Evolutionary conservation across 2,329 filamentous ascomycete species (phyloP), one percentile per base, ranked within the genome.

Genomic region (Huntiella bhutanensis): DNA sequence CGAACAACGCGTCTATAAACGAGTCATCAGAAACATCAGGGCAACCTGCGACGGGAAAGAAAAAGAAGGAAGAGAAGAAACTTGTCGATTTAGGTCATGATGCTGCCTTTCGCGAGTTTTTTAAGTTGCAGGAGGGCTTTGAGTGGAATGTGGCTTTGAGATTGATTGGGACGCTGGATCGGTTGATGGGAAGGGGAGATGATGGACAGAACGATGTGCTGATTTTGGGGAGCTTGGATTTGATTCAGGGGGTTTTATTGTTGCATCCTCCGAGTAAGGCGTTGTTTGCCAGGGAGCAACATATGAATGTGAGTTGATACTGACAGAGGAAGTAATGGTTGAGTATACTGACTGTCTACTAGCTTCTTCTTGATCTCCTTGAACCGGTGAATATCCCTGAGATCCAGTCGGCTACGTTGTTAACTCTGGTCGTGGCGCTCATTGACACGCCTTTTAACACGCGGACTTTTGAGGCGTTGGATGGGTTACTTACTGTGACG

Each of bases 91-190:
- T 95, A 52, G 71, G 74, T 43, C 74, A 79, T 52, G 91, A 96
- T 61, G 84, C 82, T 15, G 88, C 87, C 15, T 96, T 95, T 59
- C 71, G 84, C 53, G 86, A 95, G 62, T 96, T 96, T 67, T 95
- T 94, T 68, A 85, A 93, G 60, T 62, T 96, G 53, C 91, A 98
- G 61, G 87, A 96, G 58, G 84, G 87, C 2, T 98, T 98, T 59
- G 85, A 96, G 65, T 96, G 86, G 82, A 98, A 98, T 64, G 84
- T 96, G 47, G 80, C 85, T 11, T 77, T 85, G 63, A 78, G 86
- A 51, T 70, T 96, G 51, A 79, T 94, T 51, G 77, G 79, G 45
- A 92, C 84, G 48, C 74, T 96, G 38, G 86, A 95, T 60, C 73
- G 84, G 49, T 71, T 95, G 42, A 71, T 95, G 56, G 85, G 84